Percentiles rank a stretch among this genome's conserved stretches.
Evolutionary conservation across 768 basidiomycete genomes (phyloP).

Genomic region (Lyophyllum atratum): DNA sequence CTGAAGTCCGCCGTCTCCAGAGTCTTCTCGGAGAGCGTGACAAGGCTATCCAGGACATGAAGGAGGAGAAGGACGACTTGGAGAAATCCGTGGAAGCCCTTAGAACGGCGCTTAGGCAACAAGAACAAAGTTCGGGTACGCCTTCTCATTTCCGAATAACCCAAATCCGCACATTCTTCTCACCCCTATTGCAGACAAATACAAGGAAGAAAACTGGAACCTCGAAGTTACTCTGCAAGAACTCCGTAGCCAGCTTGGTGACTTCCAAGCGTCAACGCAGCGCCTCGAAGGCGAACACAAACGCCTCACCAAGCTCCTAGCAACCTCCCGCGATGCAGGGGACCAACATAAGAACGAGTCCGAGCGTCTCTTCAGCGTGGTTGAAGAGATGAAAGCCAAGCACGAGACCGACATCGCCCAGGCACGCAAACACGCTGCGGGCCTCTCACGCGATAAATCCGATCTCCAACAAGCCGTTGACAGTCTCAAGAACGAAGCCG

Average conservation of each 20-base stretch:
- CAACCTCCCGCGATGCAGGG: conserved; percentile 67
- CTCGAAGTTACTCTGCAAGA: conserved; percentile 93
- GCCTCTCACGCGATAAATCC: conserved; percentile 87
- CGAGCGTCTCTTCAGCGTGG: conserved; percentile 62
- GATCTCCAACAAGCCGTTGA: conserved; percentile 87
- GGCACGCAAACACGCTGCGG: conserved; percentile 84
- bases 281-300: conserved; percentile 84
- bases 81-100: conserved; percentile 79
- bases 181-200: conserved; percentile 64
- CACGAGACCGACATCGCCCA: conserved; percentile 96
- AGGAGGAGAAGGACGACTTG: conserved; percentile 89
- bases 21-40: conserved; percentile 90
- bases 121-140: conserved; percentile 81
- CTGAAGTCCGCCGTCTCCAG: conserved; percentile 90
- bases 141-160: conserved; percentile 10
- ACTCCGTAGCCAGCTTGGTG: conserved; percentile 66
- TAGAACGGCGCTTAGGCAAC: conserved; percentile 69
- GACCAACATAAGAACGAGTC: conserved; percentile 89
- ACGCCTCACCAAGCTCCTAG: conserved; percentile 74
- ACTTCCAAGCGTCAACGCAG: conserved; percentile 62
- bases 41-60: conserved; percentile 88
- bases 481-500: conserved; percentile 68
- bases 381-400: conserved; percentile 81
- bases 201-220: conserved; percentile 99
- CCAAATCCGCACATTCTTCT: conserved; percentile 7